Base-by-base conservation (phyloP, 495 filamentous ascomycete species). In the Friedmanniomyces simplex region DNA sequence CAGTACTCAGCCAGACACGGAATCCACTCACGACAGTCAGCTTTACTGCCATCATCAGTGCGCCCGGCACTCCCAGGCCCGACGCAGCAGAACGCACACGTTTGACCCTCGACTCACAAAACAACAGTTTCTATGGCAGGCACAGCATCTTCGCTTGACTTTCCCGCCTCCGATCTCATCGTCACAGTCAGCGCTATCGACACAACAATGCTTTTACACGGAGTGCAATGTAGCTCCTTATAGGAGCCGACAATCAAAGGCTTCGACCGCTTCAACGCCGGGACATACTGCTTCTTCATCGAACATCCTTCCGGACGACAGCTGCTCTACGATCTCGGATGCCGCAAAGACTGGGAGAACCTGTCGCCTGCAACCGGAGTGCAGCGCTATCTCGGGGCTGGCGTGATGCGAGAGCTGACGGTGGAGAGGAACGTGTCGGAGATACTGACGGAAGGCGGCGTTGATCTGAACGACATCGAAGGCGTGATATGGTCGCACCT, bases 321-420 rank as follows among this genome's bases (percentile, higher is more conserved):
- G 32, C 25, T 62, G 46, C 24, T 60, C 1, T 62, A 47, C 25
- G 59, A 62, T 28, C 54, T 62, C 2, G 59, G 54, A 16, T 21
- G 36, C 20, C 54, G 59, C 13, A 62, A 57, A 41, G 59, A 62
- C 49, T 57, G 53, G 53, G 11, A 51, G 47, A 57, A 61, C 30
- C 41, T 50, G 10, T 30, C 59, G 24, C 59, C 59, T 26, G 41
- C 53, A 12, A 28, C 24, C 3, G 34, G 46, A 4, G 1, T 55
- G 18, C 18, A 20, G 30, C 7, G 14, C 1, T 18, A 39, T 8
- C 36, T 57, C 4, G 47, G 53, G 5, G 16, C n/a, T 16, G 54
- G 54, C 13, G 34, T 34, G 13, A 24, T 61, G 6, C 42, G 56
- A 24, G 14, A 52, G 10, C 22, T 57, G 8, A 51, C 50, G 54